Base-by-base conservation (phyloP, 2,329 filamentous ascomycete genomes). In the Fusarium buxicola region DNA sequence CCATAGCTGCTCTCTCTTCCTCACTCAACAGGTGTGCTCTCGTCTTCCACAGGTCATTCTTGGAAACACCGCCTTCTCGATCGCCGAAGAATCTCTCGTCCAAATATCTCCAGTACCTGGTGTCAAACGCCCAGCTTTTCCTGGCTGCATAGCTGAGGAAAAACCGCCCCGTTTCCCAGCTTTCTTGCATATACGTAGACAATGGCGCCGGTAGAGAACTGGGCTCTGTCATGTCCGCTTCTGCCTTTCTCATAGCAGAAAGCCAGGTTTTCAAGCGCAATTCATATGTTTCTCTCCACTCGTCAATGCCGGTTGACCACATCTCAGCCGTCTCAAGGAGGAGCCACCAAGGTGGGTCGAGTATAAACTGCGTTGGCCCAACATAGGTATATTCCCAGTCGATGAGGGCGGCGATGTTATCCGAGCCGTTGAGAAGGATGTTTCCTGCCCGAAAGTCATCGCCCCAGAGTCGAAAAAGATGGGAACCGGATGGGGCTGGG, bases 341-440 rank as follows among this genome's bases (percentile, higher is more conserved):
- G 1, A 80, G 62, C 76, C 76, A 79, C 75, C 75, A 79, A 2
- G 77, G 77, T 3, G 75, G 71, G 43, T 76, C 73, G 16, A 73
- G 61, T 3, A 41, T 32, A 24, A 79, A 79, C 25, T 78, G 71
- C 13, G 70, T 59, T 0, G 76, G 75, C 0, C 57, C 76, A 5
- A 43, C 67, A 44, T 79, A 78, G 0, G 74, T 48, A 36, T 72
- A 77, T 59, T 81, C 79, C 76, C 76, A 80, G 52, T 80, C 77
- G 5, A 81, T 75, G 0, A 75, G 55, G 1, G 65, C 72, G 6
- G 65, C 54, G 7, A 75, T 56, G 0, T 67, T 15, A 7, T 72
- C 55, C 2, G 59, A 24, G 2, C 71, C 58, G 11, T 73, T 57
- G 0, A 79, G 9, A 3, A 80, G 69, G 5, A 78, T 61, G 44